A percentile compares a stretch with the other conserved stretches of the same genome.
Conservation (phyloP, 2,329 filamentous ascomycete genomes). For the Trichoderma koningiopsis region DNA sequence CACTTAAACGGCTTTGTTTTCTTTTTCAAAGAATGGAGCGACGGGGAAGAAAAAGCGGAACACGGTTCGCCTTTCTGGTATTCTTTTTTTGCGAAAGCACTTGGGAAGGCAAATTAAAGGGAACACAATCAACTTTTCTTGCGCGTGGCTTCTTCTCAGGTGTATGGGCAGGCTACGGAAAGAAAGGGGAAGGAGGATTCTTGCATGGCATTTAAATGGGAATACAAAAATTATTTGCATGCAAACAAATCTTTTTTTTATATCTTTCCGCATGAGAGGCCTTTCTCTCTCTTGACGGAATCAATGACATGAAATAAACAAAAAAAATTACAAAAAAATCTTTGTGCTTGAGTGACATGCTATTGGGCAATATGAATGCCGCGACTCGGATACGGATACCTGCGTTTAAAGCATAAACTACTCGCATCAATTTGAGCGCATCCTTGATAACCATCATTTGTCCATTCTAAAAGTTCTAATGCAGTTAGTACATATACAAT, state of each 20-base stretch:
- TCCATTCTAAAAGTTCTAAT: not conserved
- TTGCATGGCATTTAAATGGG: constrained; percentile 44
- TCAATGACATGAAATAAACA: constrained; percentile 36
- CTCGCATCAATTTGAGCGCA: not conserved
- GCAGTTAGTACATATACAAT: not conserved
- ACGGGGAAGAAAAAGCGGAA: not conserved
- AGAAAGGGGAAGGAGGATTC: constrained; percentile 23
- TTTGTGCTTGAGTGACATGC: not conserved
- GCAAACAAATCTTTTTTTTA: constrained; percentile 34
- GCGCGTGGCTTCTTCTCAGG: constrained; percentile 44
- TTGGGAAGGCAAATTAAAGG: constrained; percentile 27
- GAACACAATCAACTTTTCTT: constrained; percentile 22
- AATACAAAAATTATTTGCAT: constrained; percentile 36
- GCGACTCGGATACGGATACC: not conserved
- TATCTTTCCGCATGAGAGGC: constrained; percentile 37
- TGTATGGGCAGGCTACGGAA: constrained; percentile 43
- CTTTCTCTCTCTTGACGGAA: constrained; percentile 40
- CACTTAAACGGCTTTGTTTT: constrained; percentile 18
- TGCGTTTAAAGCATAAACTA: not conserved
- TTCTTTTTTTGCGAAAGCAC: constrained; percentile 1
- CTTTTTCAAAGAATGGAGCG: not conserved
- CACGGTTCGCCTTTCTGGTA: constrained; percentile 20
- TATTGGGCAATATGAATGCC: not conserved
- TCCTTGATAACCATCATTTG: not conserved
- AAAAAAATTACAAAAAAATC: constrained; percentile 29